A percentile compares a stretch with the other conserved stretches of the same genome.
These are phyloP conservation scores for Yamadazyma mexicana DNA, from an alignment of 1,139 yeast species.

Conservation along the genomic window DNA sequence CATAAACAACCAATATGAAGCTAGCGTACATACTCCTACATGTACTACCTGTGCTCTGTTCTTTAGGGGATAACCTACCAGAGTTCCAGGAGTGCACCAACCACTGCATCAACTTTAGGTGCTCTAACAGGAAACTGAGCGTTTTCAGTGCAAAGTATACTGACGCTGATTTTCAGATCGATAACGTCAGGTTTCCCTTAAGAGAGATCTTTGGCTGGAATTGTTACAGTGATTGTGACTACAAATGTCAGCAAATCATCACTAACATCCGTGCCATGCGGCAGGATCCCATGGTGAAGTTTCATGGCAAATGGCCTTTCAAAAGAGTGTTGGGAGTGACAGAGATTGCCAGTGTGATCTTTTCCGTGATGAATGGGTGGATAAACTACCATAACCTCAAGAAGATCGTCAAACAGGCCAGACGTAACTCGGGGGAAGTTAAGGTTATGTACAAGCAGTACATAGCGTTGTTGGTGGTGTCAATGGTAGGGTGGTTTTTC, in stretches of 20 bases:
- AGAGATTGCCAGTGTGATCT: conserved; percentile 37
- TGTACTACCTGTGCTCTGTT: conserved; percentile 10
- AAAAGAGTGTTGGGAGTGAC: conserved; percentile 37
- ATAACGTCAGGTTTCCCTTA: conserved; percentile 17
- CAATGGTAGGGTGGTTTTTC: conserved; percentile 40
- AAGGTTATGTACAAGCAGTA: conserved; percentile 34
- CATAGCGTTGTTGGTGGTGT: conserved; percentile 26
- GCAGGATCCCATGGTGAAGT: conserved; percentile 36
- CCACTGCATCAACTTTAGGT: conserved; percentile 10
- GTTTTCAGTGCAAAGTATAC: conserved; percentile 11
- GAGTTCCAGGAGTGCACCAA: conserved; percentile 25
- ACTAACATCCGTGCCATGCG: conserved; percentile 23
- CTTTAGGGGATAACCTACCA: conserved; percentile 32
- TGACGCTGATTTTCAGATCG: conserved; percentile 15
- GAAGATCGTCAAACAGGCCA: conserved; percentile 28
- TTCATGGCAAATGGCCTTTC: conserved; percentile 51
- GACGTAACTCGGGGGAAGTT: conserved; percentile 17
- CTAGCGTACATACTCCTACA: neutral
- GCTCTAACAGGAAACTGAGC: conserved; percentile 9
- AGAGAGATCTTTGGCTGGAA: conserved; percentile 32
- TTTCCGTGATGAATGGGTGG: conserved; percentile 40
- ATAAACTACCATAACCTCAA: conserved; percentile 32
- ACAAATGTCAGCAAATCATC: conserved; percentile 42
- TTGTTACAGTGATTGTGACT: conserved; percentile 40
- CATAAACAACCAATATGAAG: neutral